Evolutionary conservation across 441 rosid species (phyloP).

Genomic region (Daphne laureola): DNA sequence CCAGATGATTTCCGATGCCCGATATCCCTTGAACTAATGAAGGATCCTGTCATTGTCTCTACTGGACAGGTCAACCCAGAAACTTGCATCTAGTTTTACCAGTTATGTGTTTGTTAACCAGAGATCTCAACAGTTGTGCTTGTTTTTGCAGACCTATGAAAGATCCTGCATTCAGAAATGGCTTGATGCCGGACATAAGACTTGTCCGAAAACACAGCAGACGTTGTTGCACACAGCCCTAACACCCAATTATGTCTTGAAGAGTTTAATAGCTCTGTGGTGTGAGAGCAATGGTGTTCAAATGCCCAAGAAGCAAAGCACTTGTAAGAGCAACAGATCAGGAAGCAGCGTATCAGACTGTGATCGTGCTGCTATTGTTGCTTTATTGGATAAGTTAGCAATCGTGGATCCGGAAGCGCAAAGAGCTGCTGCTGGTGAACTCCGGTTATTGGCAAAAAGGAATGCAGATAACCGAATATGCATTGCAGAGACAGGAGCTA

Average conservation of each 20-base stretch:
- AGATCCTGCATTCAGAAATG: slow-evolving; percentile 90
- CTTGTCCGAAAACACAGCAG: slow-evolving; percentile 96
- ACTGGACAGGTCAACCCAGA: slow-evolving; percentile 76
- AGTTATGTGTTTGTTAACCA: slow-evolving; percentile 10
- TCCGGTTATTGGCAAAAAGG: slow-evolving; percentile 85
- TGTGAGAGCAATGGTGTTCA: slow-evolving; percentile 92
- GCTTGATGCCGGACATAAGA: slow-evolving; percentile 93
- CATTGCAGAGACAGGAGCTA: slow-evolving; percentile 92
- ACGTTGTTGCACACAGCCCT: slow-evolving; percentile 72
- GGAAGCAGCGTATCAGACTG: slow-evolving; percentile 78
- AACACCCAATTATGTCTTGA: slow-evolving; percentile 84
- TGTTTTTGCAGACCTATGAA: slow-evolving; percentile 77
- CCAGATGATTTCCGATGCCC: slow-evolving; percentile 98
- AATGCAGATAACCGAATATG: slow-evolving; percentile 91
- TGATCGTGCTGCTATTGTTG: slow-evolving; percentile 55
- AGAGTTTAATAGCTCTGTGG: slow-evolving; percentile 89
- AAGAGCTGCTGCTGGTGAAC: slow-evolving; percentile 95
- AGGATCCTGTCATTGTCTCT: slow-evolving; percentile 98
- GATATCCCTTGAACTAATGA: slow-evolving; percentile 93
- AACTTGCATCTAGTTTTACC: slow-evolving; percentile 2
- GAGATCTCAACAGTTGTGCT: slow-evolving; percentile 16
- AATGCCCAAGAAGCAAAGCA: slow-evolving; percentile 71
- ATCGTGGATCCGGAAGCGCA: slow-evolving; percentile 63
- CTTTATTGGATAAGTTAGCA: slow-evolving; percentile 55
- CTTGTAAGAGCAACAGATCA: slow-evolving; percentile 39